Conservation (phyloP, 176 grass and related monocot species). For the Cenchrus americanus region DNA sequence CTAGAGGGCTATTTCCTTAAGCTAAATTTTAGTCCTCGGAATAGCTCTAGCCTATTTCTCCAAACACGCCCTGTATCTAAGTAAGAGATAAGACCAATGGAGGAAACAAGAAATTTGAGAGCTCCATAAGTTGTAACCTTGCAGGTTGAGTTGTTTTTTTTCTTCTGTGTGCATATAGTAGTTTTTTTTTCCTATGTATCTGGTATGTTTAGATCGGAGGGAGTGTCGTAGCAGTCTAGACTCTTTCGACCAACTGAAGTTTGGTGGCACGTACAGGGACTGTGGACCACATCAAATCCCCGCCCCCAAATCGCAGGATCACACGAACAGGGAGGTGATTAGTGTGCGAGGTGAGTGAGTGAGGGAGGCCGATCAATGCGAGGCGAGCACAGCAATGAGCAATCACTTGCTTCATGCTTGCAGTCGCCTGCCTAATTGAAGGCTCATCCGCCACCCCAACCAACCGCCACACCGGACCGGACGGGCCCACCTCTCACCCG, state of each 20-base stretch:
- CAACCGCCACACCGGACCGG: background rate
- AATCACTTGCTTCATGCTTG: too few species aligned
- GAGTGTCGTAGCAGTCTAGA: too few species aligned
- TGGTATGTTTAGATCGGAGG: too few species aligned
- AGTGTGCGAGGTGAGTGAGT: background rate
- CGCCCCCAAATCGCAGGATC: background rate
- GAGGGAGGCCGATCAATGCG: background rate
- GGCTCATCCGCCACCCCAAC: conserved; percentile 29
- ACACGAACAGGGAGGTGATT: background rate
- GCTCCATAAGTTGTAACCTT: too few species aligned
- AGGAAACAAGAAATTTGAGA: too few species aligned
- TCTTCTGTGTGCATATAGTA: too few species aligned
- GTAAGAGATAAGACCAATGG: background rate
- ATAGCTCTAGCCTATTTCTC: too few species aligned
- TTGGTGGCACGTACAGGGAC: background rate
- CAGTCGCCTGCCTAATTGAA: background rate
- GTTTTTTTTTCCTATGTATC: too few species aligned
- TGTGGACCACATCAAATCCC: conserved; percentile 15
- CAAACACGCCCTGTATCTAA: too few species aligned
- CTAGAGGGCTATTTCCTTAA: too few species aligned
- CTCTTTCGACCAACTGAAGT: background rate
- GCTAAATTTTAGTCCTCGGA: too few species aligned
- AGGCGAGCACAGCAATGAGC: background rate
- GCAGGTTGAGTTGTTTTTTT: too few species aligned
- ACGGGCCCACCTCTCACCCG: background rate